These are phyloP conservation scores for Peribolospora kevripleyi DNA, from an alignment of 768 basidiomycete species.

Conservation along the genomic window DNA sequence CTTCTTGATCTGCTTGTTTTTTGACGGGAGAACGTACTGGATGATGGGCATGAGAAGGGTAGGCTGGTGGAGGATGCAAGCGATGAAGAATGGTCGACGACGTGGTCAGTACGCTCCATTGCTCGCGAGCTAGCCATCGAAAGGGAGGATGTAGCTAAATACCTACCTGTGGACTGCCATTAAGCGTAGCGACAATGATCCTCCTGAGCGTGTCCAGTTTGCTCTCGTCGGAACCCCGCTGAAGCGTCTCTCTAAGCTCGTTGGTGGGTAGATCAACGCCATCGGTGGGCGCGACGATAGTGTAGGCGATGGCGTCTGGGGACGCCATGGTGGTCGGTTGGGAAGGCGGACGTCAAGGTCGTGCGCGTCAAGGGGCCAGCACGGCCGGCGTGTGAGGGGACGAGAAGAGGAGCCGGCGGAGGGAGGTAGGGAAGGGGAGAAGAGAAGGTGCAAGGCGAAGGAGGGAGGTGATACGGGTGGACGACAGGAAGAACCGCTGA, in stretches of 20 bases:
- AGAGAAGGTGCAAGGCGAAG: too few relatives aligned
- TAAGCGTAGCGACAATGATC: slow-evolving; percentile 80
- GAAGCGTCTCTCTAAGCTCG: slow-evolving; percentile 56
- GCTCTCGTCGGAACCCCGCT: slow-evolving; percentile 91
- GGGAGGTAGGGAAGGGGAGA: too few relatives aligned
- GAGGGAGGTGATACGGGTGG: too few relatives aligned
- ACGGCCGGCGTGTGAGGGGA: not conserved
- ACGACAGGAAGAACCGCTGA: too few relatives aligned
- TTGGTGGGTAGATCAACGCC: slow-evolving; percentile 49
- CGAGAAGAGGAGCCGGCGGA: not conserved
- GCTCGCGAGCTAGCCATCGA: not conserved
- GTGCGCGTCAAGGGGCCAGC: not conserved
- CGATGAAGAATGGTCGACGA: not conserved
- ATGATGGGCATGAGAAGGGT: slow-evolving; percentile 83
- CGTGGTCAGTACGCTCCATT: not conserved
- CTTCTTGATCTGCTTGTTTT: slow-evolving; percentile 93
- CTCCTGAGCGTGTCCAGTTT: slow-evolving; percentile 86
- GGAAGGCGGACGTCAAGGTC: too few relatives aligned
- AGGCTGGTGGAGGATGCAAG: not conserved
- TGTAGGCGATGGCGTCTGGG: not conserved
- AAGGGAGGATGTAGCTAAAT: not conserved
- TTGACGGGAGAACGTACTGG: slow-evolving; percentile 86
- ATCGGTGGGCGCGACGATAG: slow-evolving; percentile 27
- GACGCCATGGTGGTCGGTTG: not conserved
- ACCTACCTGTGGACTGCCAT: slow-evolving; percentile 72